These are phyloP conservation scores for Silene vulgaris DNA, from an alignment of 179 eudicot genomes.

Conservation along the genomic window DNA sequence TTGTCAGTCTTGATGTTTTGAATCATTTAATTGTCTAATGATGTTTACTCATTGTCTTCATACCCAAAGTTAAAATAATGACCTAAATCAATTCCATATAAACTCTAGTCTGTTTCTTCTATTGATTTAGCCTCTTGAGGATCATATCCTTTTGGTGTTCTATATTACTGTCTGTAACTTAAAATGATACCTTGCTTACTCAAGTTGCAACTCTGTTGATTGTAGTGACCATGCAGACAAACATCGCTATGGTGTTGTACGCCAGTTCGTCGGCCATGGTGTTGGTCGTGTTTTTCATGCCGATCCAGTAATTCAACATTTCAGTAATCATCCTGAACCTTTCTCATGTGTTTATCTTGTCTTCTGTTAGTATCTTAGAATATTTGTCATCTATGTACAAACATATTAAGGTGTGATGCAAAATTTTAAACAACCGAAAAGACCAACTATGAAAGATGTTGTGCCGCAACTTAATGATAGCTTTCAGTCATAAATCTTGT, in stretches of 20 bases:
- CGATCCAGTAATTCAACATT: constrained; percentile 75
- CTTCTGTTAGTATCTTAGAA: neutral
- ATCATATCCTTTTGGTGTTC: neutral
- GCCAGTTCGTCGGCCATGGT: constrained; percentile 91
- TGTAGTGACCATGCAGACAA: constrained; percentile 81
- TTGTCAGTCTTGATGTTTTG: neutral
- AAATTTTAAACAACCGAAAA: neutral
- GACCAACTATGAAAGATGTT: neutral
- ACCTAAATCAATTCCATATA: neutral
- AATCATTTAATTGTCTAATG: neutral
- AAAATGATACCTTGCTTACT: neutral
- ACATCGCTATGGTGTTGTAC: constrained; percentile 75
- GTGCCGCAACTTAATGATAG: neutral
- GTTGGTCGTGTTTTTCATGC: constrained; percentile 91
- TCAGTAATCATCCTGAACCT: constrained; percentile 45
- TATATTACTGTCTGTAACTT: neutral
- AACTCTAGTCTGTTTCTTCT: neutral
- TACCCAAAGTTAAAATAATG: neutral
- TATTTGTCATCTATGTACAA: neutral
- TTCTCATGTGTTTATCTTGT: constrained; percentile 7
- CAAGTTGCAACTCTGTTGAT: constrained; percentile 15
- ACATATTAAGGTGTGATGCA: neutral
- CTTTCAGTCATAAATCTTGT: neutral
- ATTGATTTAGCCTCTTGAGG: neutral
- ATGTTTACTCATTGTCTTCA: neutral